These are phyloP conservation scores for Lachnellula hyalina DNA, from an alignment of 2,329 filamentous ascomycete genomes.

Conservation along the genomic window DNA sequence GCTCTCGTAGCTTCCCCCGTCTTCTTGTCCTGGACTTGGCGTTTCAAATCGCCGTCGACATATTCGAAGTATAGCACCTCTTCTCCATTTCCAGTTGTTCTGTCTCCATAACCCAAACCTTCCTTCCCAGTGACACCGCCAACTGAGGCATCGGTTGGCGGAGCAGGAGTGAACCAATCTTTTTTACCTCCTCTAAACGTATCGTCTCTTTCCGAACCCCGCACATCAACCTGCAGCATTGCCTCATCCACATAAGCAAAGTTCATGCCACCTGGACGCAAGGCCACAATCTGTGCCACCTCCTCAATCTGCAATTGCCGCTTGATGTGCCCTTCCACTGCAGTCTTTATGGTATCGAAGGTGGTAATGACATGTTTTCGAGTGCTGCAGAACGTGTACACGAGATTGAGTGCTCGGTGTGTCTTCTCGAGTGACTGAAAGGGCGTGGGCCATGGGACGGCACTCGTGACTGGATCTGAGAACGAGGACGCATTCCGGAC, in stretches of 20 bases:
- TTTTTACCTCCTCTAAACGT: conserved; percentile 54
- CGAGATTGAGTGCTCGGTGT: conserved; percentile 81
- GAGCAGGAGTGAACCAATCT: conserved; percentile 45
- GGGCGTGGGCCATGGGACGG: conserved; percentile 60
- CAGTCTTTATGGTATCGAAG: conserved; percentile 77
- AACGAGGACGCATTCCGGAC: conserved; percentile 21
- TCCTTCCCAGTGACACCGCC: conserved; percentile 50
- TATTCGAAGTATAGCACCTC: conserved; percentile 90
- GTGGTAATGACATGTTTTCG: conserved; percentile 90
- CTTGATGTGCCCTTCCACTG: conserved; percentile 79
- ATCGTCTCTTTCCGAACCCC: conserved; percentile 61
- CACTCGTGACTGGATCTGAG: conserved; percentile 20
- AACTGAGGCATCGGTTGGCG: conserved; percentile 50
- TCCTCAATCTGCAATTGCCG: conserved; percentile 67
- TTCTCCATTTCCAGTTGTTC: conserved; percentile 37
- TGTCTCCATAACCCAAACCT: conserved; percentile 32
- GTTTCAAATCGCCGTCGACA: conserved; percentile 82
- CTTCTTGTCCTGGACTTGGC: conserved; percentile 66
- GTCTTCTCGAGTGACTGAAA: conserved; percentile 70
- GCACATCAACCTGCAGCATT: conserved; percentile 73
- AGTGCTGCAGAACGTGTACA: conserved; percentile 92
- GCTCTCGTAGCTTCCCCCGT: conserved; percentile 68
- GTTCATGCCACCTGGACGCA: conserved; percentile 72
- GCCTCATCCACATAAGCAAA: conserved; percentile 85
- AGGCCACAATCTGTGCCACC: conserved; percentile 72